Base-by-base conservation (phyloP, 306 rosid species). In the Ziziphus jujuba region DNA sequence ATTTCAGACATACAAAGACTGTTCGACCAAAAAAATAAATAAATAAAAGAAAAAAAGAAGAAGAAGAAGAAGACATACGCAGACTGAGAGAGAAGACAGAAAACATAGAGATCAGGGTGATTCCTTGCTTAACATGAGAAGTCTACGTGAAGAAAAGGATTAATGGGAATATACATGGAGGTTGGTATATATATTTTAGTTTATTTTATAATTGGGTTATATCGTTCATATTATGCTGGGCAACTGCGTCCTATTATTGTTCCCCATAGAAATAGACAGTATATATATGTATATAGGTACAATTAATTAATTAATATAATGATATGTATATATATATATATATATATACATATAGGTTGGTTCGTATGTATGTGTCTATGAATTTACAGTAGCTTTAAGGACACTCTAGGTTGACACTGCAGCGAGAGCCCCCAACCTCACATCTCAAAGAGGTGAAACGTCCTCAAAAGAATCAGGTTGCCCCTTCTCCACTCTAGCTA, bases 401-500 rank as follows among this genome's bases (percentile, higher is more conserved):
- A 56, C 79, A 87, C 90, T 83, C 89, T 70, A 84, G 84, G 77
- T 78, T 82, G 95, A 84, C 91, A 67, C 84, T 74, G 85, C 85
- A 85, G 82, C 96, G 67, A 68, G 77, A 78, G 67, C 70, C 76
- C 77, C 73, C 62, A 72, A 49, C 36, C 23, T 38, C 59, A 12
- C 65, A 62, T 51, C 77, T 66, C 56, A 64, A 80, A 80, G 80
- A 87, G 97, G 87, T 90, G 79, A 84, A 84, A 85, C 81, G 88
- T 87, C 92, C 75, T 36, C 31, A 0, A 70, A 82, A 74, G 74
- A 78, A 75, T 71, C 79, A 70, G 75, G 69, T 87, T 87, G 90
- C 95, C 85, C 75, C 83, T 75, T 87, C 80, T 85, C 82, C 87
- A 87, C 96, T 87, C 96, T 81, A 69, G 60, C 87, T 80, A 67